Percentiles rank a stretch among this genome's conserved stretches.
These are phyloP conservation scores for Rhizopus arrhizus DNA, from an alignment of 371 early-diverging fungal species.

Conservation along the genomic window DNA sequence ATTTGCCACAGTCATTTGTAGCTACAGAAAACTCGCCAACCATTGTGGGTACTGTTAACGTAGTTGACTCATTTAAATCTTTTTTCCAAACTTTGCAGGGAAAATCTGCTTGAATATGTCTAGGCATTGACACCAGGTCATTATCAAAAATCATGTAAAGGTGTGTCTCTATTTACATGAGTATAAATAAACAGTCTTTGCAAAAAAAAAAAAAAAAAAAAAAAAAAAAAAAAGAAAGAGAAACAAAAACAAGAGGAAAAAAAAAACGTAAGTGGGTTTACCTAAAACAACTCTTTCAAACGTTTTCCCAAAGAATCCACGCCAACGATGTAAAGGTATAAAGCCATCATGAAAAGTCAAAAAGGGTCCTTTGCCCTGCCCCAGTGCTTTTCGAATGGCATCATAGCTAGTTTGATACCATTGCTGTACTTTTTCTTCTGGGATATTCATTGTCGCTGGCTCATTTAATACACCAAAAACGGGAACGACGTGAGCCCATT, in stretches of 20 bases:
- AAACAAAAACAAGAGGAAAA: neutral
- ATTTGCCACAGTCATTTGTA: slow-evolving; percentile 75
- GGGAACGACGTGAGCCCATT: slow-evolving; percentile 56
- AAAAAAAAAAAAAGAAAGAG: neutral
- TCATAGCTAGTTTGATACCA: slow-evolving; percentile 46
- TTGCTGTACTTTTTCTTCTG: slow-evolving; percentile 18
- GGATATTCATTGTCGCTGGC: slow-evolving; percentile 42
- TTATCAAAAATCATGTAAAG: slow-evolving; percentile 49
- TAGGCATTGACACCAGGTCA: slow-evolving; percentile 51
- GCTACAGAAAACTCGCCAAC: slow-evolving; percentile 77
- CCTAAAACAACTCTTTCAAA: slow-evolving; percentile 42
- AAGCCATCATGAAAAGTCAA: slow-evolving; percentile 55
- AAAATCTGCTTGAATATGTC: slow-evolving; percentile 42
- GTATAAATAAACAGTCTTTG: no score
- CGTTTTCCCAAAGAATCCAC: slow-evolving; percentile 38
- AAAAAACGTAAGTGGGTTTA: slow-evolving; percentile 11
- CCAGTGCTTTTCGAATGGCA: slow-evolving; percentile 33
- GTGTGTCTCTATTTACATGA: slow-evolving; percentile 41
- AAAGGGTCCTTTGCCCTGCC: slow-evolving; percentile 30
- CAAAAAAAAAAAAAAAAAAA: neutral
- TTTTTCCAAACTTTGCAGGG: slow-evolving; percentile 49
- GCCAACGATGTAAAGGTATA: slow-evolving; percentile 35
- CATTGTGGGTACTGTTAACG: slow-evolving; percentile 57
- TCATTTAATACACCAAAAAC: slow-evolving; percentile 59
- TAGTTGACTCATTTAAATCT: slow-evolving; percentile 31